Percentiles rank a stretch among this genome's conserved stretches.
Conservation (phyloP, 345 rosid species). For the Adansonia digitata region DNA sequence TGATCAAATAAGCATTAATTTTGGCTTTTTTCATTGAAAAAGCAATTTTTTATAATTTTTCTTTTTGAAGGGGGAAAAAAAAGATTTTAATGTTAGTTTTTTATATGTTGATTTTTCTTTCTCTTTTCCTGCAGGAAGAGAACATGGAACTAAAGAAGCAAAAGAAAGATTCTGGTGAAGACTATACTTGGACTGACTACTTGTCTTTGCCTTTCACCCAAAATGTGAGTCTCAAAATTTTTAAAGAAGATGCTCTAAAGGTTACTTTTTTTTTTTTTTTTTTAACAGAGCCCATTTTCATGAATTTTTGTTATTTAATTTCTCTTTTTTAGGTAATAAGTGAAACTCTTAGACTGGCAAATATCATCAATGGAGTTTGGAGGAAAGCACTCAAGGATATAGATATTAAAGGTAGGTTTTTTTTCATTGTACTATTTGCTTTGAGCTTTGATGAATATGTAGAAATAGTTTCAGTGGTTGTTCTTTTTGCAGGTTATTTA, state of each 20-base stretch:
- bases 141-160: slow-evolving; percentile 74
- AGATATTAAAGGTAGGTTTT: slow-evolving; percentile 82
- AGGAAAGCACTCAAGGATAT: slow-evolving; percentile 85
- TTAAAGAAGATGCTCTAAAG: neutral
- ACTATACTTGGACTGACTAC: slow-evolving; percentile 71
- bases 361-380: slow-evolving; percentile 91
- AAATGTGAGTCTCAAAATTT: slow-evolving; percentile 47
- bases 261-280: neutral
- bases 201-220: slow-evolving; percentile 85
- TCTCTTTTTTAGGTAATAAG: slow-evolving; percentile 58
- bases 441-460: neutral
- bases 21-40: neutral
- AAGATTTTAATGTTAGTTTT: neutral
- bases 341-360: slow-evolving; percentile 86
- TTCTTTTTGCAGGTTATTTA: slow-evolving; percentile 53
- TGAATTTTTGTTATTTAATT: neutral
- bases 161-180: slow-evolving; percentile 44
- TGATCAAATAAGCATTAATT: neutral
- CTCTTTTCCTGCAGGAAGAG: slow-evolving; percentile 77
- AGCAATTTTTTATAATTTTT: neutral
- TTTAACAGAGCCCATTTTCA: no score
- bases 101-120: neutral
- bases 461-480: neutral
- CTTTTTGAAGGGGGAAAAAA: neutral
- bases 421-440: neutral